These are phyloP conservation scores for Heliosperma pusillum DNA, from an alignment of 148 eudicot species.

Conservation along the genomic window DNA sequence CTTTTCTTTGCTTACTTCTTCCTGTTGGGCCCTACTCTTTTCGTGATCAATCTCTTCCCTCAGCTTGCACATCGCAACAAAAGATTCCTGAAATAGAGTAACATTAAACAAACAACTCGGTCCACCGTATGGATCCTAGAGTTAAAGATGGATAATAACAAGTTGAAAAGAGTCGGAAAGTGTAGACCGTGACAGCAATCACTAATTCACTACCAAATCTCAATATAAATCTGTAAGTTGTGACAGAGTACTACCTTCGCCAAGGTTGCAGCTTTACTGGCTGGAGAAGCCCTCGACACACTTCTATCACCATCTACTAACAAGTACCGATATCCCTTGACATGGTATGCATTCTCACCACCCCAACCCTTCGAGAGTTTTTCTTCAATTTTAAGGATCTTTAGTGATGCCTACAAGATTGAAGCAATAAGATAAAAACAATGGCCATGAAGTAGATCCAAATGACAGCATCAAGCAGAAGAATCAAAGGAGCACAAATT, in stretches of 20 bases:
- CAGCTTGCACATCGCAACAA: constrained; percentile 73
- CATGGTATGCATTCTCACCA: constrained; percentile 99
- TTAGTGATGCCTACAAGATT: constrained; percentile 62
- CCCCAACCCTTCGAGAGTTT: constrained; percentile 96
- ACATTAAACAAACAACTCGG: neutral
- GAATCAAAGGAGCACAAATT: neutral
- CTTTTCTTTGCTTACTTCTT: constrained; percentile 48
- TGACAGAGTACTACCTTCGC: constrained; percentile 53
- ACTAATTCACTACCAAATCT: no score
- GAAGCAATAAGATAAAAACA: neutral
- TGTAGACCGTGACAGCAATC: no score
- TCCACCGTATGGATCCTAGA: no score
- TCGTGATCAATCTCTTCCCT: constrained; percentile 86
- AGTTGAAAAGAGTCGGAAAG: no score
- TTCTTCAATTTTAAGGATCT: constrained; percentile 82
- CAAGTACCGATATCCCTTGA: constrained; percentile 86
- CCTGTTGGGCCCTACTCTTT: constrained; percentile 59
- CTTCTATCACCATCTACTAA: constrained; percentile 81
- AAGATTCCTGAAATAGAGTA: constrained; percentile 56
- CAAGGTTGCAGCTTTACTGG: constrained; percentile 75
- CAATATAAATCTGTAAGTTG: no score
- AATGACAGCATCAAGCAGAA: neutral
- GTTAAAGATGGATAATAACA: no score
- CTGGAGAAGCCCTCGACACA: constrained; percentile 85
- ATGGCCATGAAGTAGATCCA: neutral